phyloP scores from a whole-genome alignment of 176 grass and related monocot species.

The Musa schizocarpa region DNA sequence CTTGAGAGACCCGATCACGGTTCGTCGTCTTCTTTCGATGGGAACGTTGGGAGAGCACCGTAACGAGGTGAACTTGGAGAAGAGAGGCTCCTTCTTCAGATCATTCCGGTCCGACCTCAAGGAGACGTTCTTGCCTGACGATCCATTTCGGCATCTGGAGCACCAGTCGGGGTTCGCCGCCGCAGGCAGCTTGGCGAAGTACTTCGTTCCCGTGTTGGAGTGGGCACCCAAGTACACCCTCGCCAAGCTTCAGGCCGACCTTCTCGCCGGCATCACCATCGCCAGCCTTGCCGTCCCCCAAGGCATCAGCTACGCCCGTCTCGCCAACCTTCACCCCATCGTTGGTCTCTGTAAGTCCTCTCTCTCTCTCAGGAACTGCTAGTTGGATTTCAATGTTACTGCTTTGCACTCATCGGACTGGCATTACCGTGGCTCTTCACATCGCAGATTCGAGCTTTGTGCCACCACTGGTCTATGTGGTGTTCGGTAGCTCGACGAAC shows the following conservation, averaged over 20 bases:
- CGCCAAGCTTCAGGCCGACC: constrained; percentile 57
- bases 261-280: constrained; percentile 78
- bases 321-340: constrained; percentile 75
- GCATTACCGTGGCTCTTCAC: neutral
- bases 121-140: constrained; percentile 85
- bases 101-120: constrained; percentile 32
- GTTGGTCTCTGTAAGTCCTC: constrained; percentile 61
- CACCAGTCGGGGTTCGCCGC: constrained; percentile 19
- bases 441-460: constrained; percentile 76
- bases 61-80: constrained; percentile 43
- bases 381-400: constrained; percentile 9
- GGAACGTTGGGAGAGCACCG: neutral
- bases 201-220: constrained; percentile 54
- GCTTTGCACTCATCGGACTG: neutral
- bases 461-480: constrained; percentile 70
- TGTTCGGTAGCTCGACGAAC: constrained; percentile 89
- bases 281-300: constrained; percentile 95
- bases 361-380: neutral
- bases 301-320: constrained; percentile 90
- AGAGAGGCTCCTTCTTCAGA: constrained; percentile 20
- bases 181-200: constrained; percentile 41
- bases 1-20: too few relatives aligned
- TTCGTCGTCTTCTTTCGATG: neutral
- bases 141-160: constrained; percentile 58
- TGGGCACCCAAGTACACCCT: constrained; percentile 55